Conservation (phyloP, 257 asterid species). For the Fraxinus excelsior region DNA sequence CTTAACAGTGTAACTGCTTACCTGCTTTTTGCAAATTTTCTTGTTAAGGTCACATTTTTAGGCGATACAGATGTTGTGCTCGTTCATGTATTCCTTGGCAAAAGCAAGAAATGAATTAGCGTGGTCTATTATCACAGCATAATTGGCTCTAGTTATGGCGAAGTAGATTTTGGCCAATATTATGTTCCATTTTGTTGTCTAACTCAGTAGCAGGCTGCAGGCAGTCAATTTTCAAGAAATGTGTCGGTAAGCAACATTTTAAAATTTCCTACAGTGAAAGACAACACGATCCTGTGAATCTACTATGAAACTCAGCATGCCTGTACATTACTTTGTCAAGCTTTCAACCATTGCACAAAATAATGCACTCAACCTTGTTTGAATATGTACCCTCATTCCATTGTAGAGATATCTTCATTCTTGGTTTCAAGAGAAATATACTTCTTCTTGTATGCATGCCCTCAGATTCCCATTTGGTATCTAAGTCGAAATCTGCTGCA, state of each 20-base stretch:
- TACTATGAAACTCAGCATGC: too few species aligned
- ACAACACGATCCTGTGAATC: too few species aligned
- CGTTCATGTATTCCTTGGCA: neutral
- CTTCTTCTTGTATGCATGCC: too few species aligned
- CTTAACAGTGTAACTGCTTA: neutral
- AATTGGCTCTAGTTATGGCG: slow-evolving; percentile 36
- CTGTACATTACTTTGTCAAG: neutral
- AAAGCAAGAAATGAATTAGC: slow-evolving; percentile 28
- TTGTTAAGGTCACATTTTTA: neutral
- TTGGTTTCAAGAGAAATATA: too few species aligned
- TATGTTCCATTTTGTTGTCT: neutral
- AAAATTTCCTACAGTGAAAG: too few species aligned
- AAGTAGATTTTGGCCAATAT: neutral
- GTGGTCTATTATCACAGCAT: slow-evolving; percentile 39
- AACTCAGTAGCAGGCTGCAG: too few species aligned
- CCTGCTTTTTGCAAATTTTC: neutral
- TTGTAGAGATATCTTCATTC: too few species aligned
- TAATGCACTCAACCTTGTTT: neutral
- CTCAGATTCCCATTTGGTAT: too few species aligned
- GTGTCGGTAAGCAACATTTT: too few species aligned
- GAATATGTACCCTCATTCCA: too few species aligned
- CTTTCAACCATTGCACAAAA: neutral
- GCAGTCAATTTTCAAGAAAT: too few species aligned
- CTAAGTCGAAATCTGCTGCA: too few species aligned
- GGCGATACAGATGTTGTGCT: neutral